phyloP scores from a whole-genome alignment of 768 basidiomycete genomes.

The Erythrobasidium yunnanense region DNA sequence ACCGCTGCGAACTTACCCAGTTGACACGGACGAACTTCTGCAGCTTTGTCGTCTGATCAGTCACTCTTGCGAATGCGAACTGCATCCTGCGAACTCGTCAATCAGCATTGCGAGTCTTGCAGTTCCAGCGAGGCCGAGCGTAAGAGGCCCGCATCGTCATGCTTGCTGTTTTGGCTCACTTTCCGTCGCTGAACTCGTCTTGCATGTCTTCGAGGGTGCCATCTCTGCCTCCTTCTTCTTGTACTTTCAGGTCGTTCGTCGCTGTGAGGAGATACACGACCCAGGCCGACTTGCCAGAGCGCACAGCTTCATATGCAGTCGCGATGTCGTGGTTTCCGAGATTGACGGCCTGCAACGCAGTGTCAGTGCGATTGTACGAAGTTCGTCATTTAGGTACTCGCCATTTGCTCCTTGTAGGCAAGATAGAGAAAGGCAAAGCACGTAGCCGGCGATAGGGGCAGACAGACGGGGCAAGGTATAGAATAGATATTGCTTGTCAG shows the following conservation, averaged over 20 bases:
- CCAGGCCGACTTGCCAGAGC: constrained; percentile 20
- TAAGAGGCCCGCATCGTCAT: too few relatives aligned
- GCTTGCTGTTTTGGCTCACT: constrained; percentile 50
- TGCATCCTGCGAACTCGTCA: constrained; percentile 56
- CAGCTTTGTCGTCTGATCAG: constrained; percentile 73
- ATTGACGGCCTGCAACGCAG: constrained; percentile 18
- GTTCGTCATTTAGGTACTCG: too few relatives aligned
- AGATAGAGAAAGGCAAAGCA: too few relatives aligned
- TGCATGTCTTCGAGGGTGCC: constrained; percentile 82
- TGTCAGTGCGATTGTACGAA: too few relatives aligned
- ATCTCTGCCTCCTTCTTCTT: constrained; percentile 42
- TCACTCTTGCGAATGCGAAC: constrained; percentile 77
- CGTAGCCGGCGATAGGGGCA: too few relatives aligned
- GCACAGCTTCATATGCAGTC: constrained; percentile 2
- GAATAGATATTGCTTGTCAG: too few relatives aligned
- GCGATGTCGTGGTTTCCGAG: constrained; percentile 2
- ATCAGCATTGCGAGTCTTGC: constrained; percentile 22
- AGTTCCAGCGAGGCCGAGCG: constrained; percentile 29
- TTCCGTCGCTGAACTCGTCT: constrained; percentile 89
- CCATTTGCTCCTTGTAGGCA: too few relatives aligned
- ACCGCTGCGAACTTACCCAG: constrained; percentile 57
- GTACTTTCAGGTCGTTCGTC: constrained; percentile 21
- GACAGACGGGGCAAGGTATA: too few relatives aligned
- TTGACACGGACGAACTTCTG: constrained; percentile 90
- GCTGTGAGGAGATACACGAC: constrained; percentile 18